Conservation (phyloP, 257 asterid species). For the Solanum lycopersicoides region DNA sequence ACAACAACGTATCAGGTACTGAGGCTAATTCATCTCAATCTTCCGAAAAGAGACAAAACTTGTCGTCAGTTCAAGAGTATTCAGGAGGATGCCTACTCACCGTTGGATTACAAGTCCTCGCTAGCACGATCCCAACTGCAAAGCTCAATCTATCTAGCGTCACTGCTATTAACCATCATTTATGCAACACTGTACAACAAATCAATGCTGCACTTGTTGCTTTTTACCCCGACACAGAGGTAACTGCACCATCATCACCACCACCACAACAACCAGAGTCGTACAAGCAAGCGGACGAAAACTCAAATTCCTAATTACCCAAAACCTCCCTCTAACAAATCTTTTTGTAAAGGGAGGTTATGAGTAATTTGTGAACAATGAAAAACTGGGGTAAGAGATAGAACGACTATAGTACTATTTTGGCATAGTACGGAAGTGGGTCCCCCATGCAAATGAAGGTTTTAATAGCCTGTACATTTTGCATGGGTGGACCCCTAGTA, state of each 20-base stretch:
- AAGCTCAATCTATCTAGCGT: slow-evolving; percentile 79
- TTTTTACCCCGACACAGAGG: not conserved
- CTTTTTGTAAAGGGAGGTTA: slow-evolving; percentile 14
- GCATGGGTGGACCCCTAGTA: slow-evolving; percentile 2
- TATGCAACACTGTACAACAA: slow-evolving; percentile 66
- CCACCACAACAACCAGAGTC: not conserved
- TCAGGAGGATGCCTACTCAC: slow-evolving; percentile 64
- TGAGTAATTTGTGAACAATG: slow-evolving; percentile 19
- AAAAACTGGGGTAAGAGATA: not conserved
- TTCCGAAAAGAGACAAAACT: slow-evolving; percentile 1
- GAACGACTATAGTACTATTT: not conserved
- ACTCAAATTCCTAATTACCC: slow-evolving; percentile 28
- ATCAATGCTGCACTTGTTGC: slow-evolving; percentile 39
- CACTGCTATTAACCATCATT: slow-evolving; percentile 62
- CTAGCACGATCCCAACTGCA: slow-evolving; percentile 71
- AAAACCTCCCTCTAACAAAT: slow-evolving; percentile 12
- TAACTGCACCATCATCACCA: not conserved
- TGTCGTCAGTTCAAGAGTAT: slow-evolving; percentile 14
- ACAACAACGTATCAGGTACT: not conserved
- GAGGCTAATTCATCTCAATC: slow-evolving; percentile 1
- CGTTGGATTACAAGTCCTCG: slow-evolving; percentile 64
- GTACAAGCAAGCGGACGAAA: slow-evolving; percentile 13
- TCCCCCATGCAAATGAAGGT: slow-evolving; percentile 1
- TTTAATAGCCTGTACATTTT: not conserved
- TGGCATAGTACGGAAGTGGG: not conserved